These are phyloP conservation scores for Akanthomyces dipterigenus DNA, from an alignment of 2,329 filamentous ascomycete species.

Conservation along the genomic window DNA sequence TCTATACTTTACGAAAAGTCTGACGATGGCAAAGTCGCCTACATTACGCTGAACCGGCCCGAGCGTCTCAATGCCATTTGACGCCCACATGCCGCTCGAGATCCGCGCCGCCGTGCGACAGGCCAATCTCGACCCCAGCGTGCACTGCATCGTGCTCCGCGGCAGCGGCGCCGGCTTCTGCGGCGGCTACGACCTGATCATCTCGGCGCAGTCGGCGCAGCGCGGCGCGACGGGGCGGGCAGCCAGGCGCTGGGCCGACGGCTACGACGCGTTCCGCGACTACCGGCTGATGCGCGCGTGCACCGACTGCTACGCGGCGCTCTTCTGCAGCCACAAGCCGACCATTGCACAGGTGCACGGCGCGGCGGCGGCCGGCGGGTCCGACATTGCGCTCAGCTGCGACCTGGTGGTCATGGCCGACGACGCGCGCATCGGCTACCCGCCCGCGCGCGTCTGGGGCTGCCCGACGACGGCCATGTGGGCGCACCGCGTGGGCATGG, in stretches of 20 bases:
- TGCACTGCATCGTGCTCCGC: slow-evolving; percentile 15
- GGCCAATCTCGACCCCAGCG: slow-evolving; percentile 11
- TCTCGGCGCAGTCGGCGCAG: slow-evolving; percentile 11
- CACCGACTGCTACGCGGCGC: slow-evolving; percentile 13
- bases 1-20: slow-evolving; percentile 13
- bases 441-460: slow-evolving; percentile 13
- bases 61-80: slow-evolving; percentile 15
- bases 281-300: slow-evolving; percentile 13
- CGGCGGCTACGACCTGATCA: slow-evolving; percentile 14
- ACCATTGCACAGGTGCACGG: slow-evolving; percentile 16
- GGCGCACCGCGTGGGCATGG: slow-evolving; percentile 13
- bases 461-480: slow-evolving; percentile 15
- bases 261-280: slow-evolving; percentile 14
- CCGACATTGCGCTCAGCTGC: slow-evolving; percentile 15
- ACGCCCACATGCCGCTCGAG: slow-evolving; percentile 9
- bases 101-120: slow-evolving; percentile 12
- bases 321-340: slow-evolving; percentile 14
- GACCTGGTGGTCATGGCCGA: slow-evolving; percentile 15
- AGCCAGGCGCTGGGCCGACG: slow-evolving; percentile 12
- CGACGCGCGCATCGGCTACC: slow-evolving; percentile 14
- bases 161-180: slow-evolving; percentile 14
- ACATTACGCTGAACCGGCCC: slow-evolving; percentile 15
- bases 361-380: slow-evolving; percentile 13
- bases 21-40: slow-evolving; percentile 13
- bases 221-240: slow-evolving; percentile 14